These are phyloP conservation scores for Chaetomium sp. DNA, from an alignment of 2,329 filamentous ascomycete species.

Conservation along the genomic window DNA sequence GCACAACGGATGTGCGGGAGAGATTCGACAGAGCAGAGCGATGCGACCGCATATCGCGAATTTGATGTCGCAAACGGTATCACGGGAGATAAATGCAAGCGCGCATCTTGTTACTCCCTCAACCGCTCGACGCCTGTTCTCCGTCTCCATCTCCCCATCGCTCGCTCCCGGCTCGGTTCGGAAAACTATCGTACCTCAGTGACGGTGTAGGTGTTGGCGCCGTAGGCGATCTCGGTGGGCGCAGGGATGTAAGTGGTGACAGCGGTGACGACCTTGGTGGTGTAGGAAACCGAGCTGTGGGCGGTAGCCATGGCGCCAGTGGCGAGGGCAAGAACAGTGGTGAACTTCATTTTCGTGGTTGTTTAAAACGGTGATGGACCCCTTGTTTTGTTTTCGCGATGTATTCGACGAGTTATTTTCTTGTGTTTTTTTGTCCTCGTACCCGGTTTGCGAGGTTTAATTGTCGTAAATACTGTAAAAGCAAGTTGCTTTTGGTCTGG, in stretches of 20 bases:
- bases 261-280: constrained; percentile 59
- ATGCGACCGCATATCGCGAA: too few species aligned
- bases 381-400: constrained; percentile 26
- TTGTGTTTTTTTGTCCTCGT: neutral
- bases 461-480: constrained; percentile 23
- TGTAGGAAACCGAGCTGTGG: constrained; percentile 49
- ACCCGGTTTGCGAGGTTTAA: constrained; percentile 13
- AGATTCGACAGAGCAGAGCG: too few species aligned
- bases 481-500: constrained; percentile 21
- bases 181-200: constrained; percentile 43
- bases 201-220: constrained; percentile 62
- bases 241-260: constrained; percentile 68
- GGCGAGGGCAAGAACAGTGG: constrained; percentile 47
- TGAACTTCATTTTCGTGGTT: constrained; percentile 61
- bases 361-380: constrained; percentile 37
- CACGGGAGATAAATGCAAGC: too few species aligned
- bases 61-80: too few species aligned
- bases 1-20: too few species aligned
- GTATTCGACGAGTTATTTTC: constrained; percentile 23
- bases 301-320: constrained; percentile 36
- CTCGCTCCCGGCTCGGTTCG: neutral
- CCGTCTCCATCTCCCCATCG: neutral
- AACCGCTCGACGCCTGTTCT: neutral
- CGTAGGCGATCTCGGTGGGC: constrained; percentile 58
- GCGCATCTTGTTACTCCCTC: too few species aligned